These are phyloP conservation scores for Centella asiatica DNA, from an alignment of 129 eudicot genomes.

Conservation along the genomic window DNA sequence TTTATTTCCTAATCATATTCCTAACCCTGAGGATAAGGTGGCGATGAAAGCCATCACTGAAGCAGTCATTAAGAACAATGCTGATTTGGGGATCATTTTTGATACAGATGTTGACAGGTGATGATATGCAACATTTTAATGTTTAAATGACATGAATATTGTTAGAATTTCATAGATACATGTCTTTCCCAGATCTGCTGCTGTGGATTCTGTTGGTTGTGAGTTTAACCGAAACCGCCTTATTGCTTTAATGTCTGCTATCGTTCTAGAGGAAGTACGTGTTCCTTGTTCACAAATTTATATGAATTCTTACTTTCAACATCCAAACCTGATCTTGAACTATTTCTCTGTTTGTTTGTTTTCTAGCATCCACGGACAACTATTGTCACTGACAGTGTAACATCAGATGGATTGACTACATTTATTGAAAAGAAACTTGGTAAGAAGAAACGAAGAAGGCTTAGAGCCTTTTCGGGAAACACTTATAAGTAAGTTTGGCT, in stretches of 20 bases:
- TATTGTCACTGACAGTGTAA: conserved; percentile 94
- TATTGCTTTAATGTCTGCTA: conserved; percentile 94
- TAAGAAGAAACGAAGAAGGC: conserved; percentile 34
- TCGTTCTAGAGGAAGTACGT: conserved; percentile 88
- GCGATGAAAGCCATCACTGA: conserved; percentile 93
- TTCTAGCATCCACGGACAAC: conserved; percentile 96
- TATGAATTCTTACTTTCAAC: not conserved
- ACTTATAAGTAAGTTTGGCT: no score
- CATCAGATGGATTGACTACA: conserved; percentile 87
- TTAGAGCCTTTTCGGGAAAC: no score
- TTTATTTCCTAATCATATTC: conserved; percentile 94
- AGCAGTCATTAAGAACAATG: conserved; percentile 83
- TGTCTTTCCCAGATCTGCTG: conserved; percentile 73
- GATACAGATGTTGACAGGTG: conserved; percentile 99
- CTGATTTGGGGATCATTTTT: conserved; percentile 95
- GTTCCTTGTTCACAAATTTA: conserved; percentile 7
- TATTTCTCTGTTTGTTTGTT: conserved; percentile 20
- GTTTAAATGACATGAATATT: conserved; percentile 1
- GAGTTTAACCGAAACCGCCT: conserved; percentile 86
- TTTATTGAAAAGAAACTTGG: conserved; percentile 90
- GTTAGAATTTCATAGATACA: conserved; percentile 11
- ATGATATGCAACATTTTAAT: conserved; percentile 10
- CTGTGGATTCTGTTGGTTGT: conserved; percentile 91
- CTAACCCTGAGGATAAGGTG: conserved; percentile 94
- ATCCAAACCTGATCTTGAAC: conserved; percentile 6